phyloP scores from a whole-genome alignment of 78 protist genomes.

The Dictyostelium capitatum region DNA sequence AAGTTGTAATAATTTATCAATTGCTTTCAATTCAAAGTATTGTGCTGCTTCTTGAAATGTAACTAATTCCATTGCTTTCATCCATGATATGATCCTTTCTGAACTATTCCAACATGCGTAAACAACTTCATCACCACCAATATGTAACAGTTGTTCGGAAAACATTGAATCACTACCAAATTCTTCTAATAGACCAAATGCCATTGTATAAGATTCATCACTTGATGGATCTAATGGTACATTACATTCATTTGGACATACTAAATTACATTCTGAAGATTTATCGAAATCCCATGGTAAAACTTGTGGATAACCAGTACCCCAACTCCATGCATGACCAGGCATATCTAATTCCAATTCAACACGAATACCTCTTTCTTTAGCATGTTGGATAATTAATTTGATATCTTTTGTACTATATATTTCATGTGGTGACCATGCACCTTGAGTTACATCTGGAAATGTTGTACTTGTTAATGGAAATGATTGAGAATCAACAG shows the following conservation, averaged over 20 bases:
- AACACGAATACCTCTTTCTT: constrained; percentile 2
- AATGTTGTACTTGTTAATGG: constrained; percentile 36
- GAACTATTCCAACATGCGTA: constrained; percentile 39
- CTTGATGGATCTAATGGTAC: constrained; percentile 41
- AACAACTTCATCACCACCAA: constrained; percentile 63
- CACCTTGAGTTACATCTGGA: background rate
- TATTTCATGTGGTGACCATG: background rate
- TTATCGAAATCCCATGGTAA: background rate
- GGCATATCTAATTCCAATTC: constrained; percentile 66
- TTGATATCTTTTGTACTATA: constrained; percentile 11
- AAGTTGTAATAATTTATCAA: background rate
- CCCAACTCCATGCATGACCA: constrained; percentile 59
- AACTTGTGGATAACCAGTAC: constrained; percentile 12
- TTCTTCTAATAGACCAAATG: background rate
- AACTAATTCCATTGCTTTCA: background rate
- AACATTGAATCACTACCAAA: background rate
- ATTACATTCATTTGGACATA: background rate
- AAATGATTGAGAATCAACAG: constrained; percentile 53
- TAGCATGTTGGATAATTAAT: constrained; percentile 19
- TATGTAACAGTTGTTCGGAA: constrained; percentile 21
- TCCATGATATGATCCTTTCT: background rate
- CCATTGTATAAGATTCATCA: background rate
- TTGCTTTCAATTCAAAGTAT: background rate
- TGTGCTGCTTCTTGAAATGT: background rate
- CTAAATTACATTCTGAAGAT: background rate